Evolutionary conservation across 352 stramenopile genomes (phyloP).

Genomic region (Peronospora belbahrii): DNA sequence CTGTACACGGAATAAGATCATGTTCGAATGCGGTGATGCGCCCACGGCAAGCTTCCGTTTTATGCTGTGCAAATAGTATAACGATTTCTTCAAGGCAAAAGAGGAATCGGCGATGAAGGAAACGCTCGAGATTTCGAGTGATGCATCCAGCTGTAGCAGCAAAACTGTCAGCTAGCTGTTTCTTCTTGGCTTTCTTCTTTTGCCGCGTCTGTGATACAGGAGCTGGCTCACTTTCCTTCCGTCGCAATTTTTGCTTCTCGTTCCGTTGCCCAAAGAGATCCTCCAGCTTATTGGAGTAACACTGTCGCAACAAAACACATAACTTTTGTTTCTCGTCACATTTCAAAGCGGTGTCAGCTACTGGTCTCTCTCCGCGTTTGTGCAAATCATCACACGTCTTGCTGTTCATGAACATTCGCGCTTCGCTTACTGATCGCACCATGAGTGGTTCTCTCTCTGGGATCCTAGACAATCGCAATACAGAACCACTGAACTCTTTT

Average conservation of each 20-base stretch:
- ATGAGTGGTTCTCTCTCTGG: conserved; percentile 45
- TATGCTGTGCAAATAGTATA: conserved; percentile 61
- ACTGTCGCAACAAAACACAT: conserved; percentile 41
- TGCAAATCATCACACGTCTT: conserved; percentile 51
- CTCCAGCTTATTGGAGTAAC: conserved; percentile 43
- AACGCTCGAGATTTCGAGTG: conserved; percentile 42
- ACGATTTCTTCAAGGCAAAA: conserved; percentile 74
- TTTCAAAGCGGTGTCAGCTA: conserved; percentile 8
- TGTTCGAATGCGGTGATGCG: conserved; percentile 38
- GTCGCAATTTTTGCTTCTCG: conserved; percentile 20
- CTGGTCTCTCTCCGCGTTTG: conserved; percentile 35
- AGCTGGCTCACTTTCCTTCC: neutral
- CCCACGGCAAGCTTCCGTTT: conserved; percentile 49
- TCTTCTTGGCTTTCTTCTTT: conserved; percentile 28
- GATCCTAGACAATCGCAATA: conserved; percentile 4
- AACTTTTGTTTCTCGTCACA: conserved; percentile 12
- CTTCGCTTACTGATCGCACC: conserved; percentile 29
- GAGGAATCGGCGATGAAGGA: conserved; percentile 68
- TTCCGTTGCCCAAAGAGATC: conserved; percentile 51
- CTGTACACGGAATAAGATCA: conserved; percentile 50
- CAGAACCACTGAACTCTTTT: conserved; percentile 3
- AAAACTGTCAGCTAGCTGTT: conserved; percentile 13
- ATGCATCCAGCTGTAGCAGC: conserved; percentile 15
- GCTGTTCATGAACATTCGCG: conserved; percentile 59
- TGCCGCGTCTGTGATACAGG: conserved; percentile 6